Percentiles rank a stretch among this genome's conserved stretches.
Conservation (phyloP, 163 green algal species). For the Scenedesmus sp. region DNA sequence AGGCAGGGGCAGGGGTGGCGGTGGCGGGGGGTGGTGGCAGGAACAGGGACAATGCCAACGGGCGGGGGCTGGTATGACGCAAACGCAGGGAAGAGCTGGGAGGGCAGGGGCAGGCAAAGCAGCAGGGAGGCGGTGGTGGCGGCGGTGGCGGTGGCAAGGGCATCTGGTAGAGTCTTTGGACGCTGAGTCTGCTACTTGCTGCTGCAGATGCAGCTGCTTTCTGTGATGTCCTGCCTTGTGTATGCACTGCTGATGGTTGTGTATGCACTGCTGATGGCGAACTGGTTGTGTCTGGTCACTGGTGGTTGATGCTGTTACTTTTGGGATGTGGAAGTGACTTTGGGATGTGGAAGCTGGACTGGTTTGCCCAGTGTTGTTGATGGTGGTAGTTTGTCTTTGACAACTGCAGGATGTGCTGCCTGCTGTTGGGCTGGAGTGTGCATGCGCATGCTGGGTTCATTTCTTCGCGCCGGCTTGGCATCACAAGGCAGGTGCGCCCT, state of each 20-base stretch:
- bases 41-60: not conserved
- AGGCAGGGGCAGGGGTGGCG: not conserved
- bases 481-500: not conserved
- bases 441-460: not conserved
- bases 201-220: not conserved
- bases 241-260: not conserved
- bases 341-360: no score
- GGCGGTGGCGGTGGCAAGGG: conserved; percentile 13
- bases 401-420: not conserved
- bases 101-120: conserved; percentile 1
- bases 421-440: not conserved
- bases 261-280: no score
- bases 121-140: conserved; percentile 12
- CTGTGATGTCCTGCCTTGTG: not conserved
- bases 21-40: conserved; percentile 15
- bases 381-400: not conserved
- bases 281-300: not conserved
- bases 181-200: not conserved
- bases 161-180: conserved; percentile 16
- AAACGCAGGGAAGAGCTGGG: not conserved
- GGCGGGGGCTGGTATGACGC: not conserved
- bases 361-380: not conserved
- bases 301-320: not conserved
- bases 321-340: no score
- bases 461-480: not conserved